Conservation (phyloP, 169 alveolate genomes). For the Eimeria maxima region DNA sequence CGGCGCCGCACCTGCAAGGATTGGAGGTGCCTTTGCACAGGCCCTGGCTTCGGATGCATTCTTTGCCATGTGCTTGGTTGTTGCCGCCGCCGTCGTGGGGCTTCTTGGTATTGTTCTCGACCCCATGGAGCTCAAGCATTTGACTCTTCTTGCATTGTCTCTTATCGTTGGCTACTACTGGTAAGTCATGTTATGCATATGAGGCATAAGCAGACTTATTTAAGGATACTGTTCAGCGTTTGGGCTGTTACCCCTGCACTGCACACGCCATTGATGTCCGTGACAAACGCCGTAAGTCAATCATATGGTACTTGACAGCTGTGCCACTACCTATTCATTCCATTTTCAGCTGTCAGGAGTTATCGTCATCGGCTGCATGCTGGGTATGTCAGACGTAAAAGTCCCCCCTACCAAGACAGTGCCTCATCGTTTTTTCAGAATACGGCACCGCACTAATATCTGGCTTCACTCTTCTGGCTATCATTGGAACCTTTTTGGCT, state of each 20-base stretch:
- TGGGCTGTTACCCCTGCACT: constrained; percentile 93
- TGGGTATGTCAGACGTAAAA: constrained; percentile 43
- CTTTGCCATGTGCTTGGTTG: constrained; percentile 81
- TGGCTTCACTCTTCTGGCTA: constrained; percentile 69
- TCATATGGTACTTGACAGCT: background rate
- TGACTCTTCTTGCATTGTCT: constrained; percentile 79
- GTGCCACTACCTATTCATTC: background rate
- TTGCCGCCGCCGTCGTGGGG: constrained; percentile 80
- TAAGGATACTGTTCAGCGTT: constrained; percentile 29
- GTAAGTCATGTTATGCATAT: background rate
- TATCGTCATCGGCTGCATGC: constrained; percentile 93
- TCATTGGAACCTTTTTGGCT: constrained; percentile 81
- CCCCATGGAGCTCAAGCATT: constrained; percentile 82
- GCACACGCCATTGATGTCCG: constrained; percentile 95
- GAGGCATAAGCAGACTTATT: background rate
- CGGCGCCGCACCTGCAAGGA: background rate
- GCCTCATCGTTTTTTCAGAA: constrained; percentile 52
- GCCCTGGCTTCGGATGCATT: constrained; percentile 77
- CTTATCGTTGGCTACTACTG: constrained; percentile 82
- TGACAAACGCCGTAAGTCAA: constrained; percentile 91
- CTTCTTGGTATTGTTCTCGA: constrained; percentile 79
- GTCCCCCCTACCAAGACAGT: background rate
- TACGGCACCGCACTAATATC: constrained; percentile 69
- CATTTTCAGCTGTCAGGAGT: constrained; percentile 89
- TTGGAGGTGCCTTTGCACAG: constrained; percentile 66